A percentile compares a stretch with the other conserved stretches of the same genome.
These are phyloP conservation scores for Aspergillus sp. DNA, from an alignment of 2,329 filamentous ascomycete species.

Conservation along the genomic window DNA sequence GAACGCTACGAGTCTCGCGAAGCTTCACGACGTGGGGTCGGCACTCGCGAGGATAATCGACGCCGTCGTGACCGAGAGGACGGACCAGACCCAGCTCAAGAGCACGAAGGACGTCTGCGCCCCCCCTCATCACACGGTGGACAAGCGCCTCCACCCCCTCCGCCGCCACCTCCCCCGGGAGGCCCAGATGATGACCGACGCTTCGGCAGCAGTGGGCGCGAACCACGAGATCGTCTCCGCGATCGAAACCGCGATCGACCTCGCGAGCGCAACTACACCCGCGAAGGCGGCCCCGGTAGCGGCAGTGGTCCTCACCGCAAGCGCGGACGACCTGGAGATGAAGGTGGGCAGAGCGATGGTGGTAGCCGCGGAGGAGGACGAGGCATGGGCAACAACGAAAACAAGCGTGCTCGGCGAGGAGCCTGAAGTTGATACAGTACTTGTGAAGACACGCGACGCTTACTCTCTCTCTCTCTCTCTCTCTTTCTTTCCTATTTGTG, in stretches of 20 bases:
- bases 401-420: slow-evolving; percentile 47
- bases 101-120: slow-evolving; percentile 40
- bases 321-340: slow-evolving; percentile 43
- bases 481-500: slow-evolving; percentile 18
- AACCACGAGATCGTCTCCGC: slow-evolving; percentile 41
- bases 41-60: slow-evolving; percentile 40
- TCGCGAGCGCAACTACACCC: slow-evolving; percentile 38
- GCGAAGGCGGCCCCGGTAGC: slow-evolving; percentile 32
- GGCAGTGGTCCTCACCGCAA: slow-evolving; percentile 39
- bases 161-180: slow-evolving; percentile 33
- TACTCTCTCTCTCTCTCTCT: not conserved
- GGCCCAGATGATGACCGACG: slow-evolving; percentile 40
- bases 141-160: slow-evolving; percentile 36
- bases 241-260: slow-evolving; percentile 41
- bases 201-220: slow-evolving; percentile 39
- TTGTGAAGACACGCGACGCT: not conserved
- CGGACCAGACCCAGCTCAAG: slow-evolving; percentile 31
- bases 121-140: slow-evolving; percentile 39
- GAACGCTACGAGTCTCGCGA: slow-evolving; percentile 37
- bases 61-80: slow-evolving; percentile 44
- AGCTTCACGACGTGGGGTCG: slow-evolving; percentile 35
- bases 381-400: slow-evolving; percentile 43
- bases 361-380: slow-evolving; percentile 41
- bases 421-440: slow-evolving; percentile 4
- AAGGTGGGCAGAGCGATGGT: slow-evolving; percentile 32